phyloP scores from a whole-genome alignment of 441 rosid species.

The Metrosideros polymorpha region DNA sequence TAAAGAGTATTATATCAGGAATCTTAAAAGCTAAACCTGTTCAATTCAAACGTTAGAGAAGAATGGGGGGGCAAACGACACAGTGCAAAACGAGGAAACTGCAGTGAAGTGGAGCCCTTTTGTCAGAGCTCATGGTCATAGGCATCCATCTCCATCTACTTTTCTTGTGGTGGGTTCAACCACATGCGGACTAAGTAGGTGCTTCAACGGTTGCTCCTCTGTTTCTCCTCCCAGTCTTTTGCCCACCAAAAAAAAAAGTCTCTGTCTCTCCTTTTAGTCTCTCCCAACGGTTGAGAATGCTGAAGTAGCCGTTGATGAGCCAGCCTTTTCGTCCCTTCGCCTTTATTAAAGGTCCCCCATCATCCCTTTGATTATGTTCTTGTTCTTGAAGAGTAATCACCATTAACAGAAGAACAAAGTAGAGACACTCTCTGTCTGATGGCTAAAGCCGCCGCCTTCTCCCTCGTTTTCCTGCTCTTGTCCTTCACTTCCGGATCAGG shows the following conservation, averaged over 20 bases:
- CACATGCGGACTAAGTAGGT: background rate
- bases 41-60: background rate
- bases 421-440: background rate
- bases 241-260: background rate
- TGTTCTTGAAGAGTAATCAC: background rate
- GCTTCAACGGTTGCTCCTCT: background rate
- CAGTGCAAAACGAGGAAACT: background rate
- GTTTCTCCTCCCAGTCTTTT: background rate
- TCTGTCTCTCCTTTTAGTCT: background rate
- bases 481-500: slow-evolving; percentile 21
- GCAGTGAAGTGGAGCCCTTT: background rate
- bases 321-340: background rate
- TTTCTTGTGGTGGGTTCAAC: background rate
- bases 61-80: background rate
- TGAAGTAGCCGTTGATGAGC: background rate
- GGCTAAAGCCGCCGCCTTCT: background rate
- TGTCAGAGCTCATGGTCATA: background rate
- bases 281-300: background rate
- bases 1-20: background rate
- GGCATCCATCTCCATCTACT: slow-evolving; percentile 4
- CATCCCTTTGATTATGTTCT: background rate
- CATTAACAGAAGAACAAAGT: background rate
- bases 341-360: background rate
- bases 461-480: slow-evolving; percentile 20
- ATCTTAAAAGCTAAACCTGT: background rate